These are phyloP conservation scores for Diaporthe eres DNA, from an alignment of 2,329 filamentous ascomycete species.

Conservation along the genomic window DNA sequence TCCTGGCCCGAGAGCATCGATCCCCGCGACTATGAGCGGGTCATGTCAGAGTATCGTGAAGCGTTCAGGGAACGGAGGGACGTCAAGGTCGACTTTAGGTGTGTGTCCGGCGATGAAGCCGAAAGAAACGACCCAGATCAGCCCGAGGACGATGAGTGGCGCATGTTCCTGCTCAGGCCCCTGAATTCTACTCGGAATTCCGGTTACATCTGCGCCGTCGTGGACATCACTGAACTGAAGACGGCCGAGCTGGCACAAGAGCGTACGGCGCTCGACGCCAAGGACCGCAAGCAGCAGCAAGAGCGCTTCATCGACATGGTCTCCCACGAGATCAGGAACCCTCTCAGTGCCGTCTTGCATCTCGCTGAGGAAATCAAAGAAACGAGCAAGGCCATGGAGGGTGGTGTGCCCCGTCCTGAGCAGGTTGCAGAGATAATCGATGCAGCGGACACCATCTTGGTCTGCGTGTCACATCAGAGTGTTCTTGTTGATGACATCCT, in stretches of 20 bases:
- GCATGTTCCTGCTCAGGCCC: constrained; percentile 30
- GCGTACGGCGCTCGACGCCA: constrained; percentile 19
- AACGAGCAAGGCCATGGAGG: not conserved
- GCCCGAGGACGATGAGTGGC: constrained; percentile 18
- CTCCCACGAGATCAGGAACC: constrained; percentile 33
- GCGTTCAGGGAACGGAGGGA: constrained; percentile 27
- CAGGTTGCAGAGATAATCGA: constrained; percentile 23
- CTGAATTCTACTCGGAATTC: not conserved
- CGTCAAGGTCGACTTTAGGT: constrained; percentile 34
- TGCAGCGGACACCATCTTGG: constrained; percentile 11
- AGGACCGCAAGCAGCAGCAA: constrained; percentile 35
- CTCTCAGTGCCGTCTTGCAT: constrained; percentile 27
- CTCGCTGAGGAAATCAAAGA: constrained; percentile 32
- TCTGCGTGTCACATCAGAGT: constrained; percentile 32
- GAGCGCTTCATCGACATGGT: constrained; percentile 37
- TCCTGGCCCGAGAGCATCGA: constrained; percentile 37
- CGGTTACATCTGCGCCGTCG: constrained; percentile 27
- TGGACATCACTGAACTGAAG: constrained; percentile 30
- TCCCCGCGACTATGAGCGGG: constrained; percentile 32
- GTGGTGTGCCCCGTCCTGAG: not conserved
- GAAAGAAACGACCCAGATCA: not conserved
- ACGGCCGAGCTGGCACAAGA: constrained; percentile 25
- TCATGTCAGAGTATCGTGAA: constrained; percentile 32
- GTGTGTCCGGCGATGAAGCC: constrained; percentile 13
- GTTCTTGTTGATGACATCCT: constrained; percentile 35